Conservation (phyloP, 192 early-diverging fungal genomes). For the Polychytrium aggregatum region DNA sequence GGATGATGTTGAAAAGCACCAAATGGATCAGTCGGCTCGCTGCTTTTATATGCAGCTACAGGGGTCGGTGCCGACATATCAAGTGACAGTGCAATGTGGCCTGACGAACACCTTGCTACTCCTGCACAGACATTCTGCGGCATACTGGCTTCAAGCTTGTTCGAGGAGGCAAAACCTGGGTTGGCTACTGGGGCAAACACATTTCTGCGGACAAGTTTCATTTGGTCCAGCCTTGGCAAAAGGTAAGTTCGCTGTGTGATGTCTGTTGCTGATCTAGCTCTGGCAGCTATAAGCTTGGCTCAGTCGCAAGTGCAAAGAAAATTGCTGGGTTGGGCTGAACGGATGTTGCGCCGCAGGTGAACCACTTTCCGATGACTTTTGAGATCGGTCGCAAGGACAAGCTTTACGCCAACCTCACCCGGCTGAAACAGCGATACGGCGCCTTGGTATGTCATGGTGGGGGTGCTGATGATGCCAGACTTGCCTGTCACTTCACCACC, state of each 20-base stretch:
- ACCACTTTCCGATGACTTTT: conserved; percentile 41
- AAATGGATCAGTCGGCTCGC: background rate
- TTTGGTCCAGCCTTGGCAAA: conserved; percentile 29
- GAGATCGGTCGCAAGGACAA: conserved; percentile 38
- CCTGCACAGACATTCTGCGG: conserved; percentile 13
- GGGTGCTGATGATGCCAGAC: no score
- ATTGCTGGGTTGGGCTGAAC: no score
- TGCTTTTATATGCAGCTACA: background rate
- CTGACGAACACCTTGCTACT: background rate
- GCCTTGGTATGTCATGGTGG: no score
- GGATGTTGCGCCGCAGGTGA: no score
- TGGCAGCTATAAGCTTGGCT: no score
- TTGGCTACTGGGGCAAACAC: conserved; percentile 38
- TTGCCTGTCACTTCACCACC: no score
- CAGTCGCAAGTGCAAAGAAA: no score
- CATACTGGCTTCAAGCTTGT: conserved; percentile 27
- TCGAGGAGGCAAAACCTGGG: conserved; percentile 22
- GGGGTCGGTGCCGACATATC: background rate
- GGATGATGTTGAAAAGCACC: background rate
- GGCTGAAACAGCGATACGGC: no score
- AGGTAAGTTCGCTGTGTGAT: no score
- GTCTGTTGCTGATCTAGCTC: no score
- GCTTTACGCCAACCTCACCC: no score
- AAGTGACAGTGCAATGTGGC: background rate
- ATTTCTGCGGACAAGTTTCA: conserved; percentile 22